phyloP scores from a whole-genome alignment of 192 early-diverging fungal species.

The Podochytrium sp. region DNA sequence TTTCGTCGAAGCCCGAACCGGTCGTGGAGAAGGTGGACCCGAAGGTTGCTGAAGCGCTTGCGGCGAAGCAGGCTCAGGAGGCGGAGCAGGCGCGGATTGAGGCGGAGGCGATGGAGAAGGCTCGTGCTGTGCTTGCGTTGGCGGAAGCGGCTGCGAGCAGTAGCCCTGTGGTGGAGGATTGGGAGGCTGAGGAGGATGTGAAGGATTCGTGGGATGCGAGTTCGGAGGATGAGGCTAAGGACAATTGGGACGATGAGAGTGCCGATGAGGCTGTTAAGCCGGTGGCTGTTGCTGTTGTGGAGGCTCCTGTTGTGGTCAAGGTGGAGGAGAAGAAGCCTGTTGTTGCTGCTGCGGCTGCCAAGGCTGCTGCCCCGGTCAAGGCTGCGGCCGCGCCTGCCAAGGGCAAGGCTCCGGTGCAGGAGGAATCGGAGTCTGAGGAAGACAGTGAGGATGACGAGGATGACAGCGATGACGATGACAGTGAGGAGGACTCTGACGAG shows the following conservation, averaged over 20 bases:
- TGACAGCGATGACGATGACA: constrained; percentile 38
- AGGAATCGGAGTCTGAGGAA: constrained; percentile 36
- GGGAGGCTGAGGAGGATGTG: constrained; percentile 47
- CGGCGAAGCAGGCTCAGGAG: constrained; percentile 12
- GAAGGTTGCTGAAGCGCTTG: constrained; percentile 5
- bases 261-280: constrained; percentile 41
- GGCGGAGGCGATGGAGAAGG: constrained; percentile 32
- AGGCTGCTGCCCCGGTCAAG: not conserved
- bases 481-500: constrained; percentile 32
- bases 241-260: constrained; percentile 51
- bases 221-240: constrained; percentile 67
- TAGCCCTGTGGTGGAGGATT: constrained; percentile 23
- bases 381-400: not conserved
- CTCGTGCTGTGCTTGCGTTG: constrained; percentile 11
- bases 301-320: not conserved
- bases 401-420: not conserved
- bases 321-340: constrained; percentile 24
- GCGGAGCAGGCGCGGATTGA: constrained; percentile 31
- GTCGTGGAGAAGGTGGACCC: constrained; percentile 14
- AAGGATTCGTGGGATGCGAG: constrained; percentile 61
- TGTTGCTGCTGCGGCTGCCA: not conserved
- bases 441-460: constrained; percentile 28
- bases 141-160: constrained; percentile 26
- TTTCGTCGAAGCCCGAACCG: constrained; percentile 13
- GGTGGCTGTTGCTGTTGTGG: not conserved